Percentiles rank a stretch among this genome's conserved stretches.
Evolutionary conservation across 257 asterid species (phyloP).

Genomic region (Jacaranda mimosifolia): DNA sequence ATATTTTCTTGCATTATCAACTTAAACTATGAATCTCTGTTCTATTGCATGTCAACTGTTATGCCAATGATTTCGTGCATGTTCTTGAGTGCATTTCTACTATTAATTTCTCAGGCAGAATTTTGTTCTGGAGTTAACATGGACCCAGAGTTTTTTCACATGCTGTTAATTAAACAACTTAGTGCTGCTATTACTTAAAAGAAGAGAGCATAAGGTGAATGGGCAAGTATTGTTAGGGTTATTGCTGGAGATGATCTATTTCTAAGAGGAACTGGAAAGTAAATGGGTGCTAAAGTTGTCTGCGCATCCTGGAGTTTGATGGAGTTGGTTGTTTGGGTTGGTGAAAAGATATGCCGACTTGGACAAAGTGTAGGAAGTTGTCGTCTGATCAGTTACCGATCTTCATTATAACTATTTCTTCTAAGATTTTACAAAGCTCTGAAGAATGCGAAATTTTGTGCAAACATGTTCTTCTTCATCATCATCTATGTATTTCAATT

Average conservation of each 20-base stretch:
- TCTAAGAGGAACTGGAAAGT: background rate
- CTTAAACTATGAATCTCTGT: background rate
- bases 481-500: background rate
- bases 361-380: background rate
- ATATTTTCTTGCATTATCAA: background rate
- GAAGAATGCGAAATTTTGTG: background rate
- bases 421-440: background rate
- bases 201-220: slow-evolving; percentile 10
- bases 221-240: background rate
- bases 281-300: background rate
- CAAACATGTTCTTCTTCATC: background rate
- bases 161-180: background rate
- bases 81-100: background rate
- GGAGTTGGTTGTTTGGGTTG: slow-evolving; percentile 15
- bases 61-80: background rate
- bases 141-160: background rate
- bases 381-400: background rate
- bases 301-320: background rate
- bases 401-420: background rate
- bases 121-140: background rate
- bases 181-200: background rate
- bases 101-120: background rate
- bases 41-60: background rate
- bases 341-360: background rate
- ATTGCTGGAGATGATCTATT: slow-evolving; percentile 10